These are phyloP conservation scores for Kluyveromyces starmeri DNA, from an alignment of 805 yeast species.

Conservation along the genomic window DNA sequence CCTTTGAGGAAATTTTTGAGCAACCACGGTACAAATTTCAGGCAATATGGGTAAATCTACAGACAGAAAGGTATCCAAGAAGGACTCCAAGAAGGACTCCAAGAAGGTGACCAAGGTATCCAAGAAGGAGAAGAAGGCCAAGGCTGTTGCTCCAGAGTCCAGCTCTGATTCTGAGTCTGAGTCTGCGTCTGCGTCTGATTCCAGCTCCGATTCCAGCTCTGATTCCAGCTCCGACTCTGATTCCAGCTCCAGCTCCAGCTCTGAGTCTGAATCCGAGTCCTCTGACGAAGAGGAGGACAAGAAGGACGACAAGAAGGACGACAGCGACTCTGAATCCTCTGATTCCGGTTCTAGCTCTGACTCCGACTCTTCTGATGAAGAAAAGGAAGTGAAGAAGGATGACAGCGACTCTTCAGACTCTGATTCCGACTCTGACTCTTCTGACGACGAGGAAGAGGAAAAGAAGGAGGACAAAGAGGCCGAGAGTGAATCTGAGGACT, in stretches of 20 bases:
- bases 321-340: constrained; percentile 6
- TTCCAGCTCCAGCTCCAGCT: constrained; percentile 12
- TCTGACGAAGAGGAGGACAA: constrained; percentile 8
- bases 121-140: constrained; percentile 17
- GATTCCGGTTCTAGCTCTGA: constrained; percentile 14
- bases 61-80: constrained; percentile 9
- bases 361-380: constrained; percentile 23
- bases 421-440: constrained; percentile 8
- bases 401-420: constrained; percentile 22
- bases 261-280: constrained; percentile 14
- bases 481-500: constrained; percentile 10
- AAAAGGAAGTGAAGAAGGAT: too few species aligned
- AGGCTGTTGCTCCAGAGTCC: constrained; percentile 14
- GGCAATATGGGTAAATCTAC: constrained; percentile 19
- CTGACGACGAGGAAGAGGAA: constrained; percentile 8
- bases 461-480: constrained; percentile 6
- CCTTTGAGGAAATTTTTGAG: too few species aligned
- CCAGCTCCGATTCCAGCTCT: constrained; percentile 14
- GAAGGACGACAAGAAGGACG: constrained; percentile 7
- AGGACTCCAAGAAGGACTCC: constrained; percentile 23
- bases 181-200: constrained; percentile 13
- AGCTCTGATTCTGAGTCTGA: constrained; percentile 7
- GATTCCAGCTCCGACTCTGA: constrained; percentile 6
- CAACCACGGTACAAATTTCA: too few species aligned
- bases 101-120: constrained; percentile 9